Percentiles rank a stretch among this genome's conserved stretches.
phyloP scores from a whole-genome alignment of 495 filamentous ascomycete genomes.

The Xylaria grammica region DNA sequence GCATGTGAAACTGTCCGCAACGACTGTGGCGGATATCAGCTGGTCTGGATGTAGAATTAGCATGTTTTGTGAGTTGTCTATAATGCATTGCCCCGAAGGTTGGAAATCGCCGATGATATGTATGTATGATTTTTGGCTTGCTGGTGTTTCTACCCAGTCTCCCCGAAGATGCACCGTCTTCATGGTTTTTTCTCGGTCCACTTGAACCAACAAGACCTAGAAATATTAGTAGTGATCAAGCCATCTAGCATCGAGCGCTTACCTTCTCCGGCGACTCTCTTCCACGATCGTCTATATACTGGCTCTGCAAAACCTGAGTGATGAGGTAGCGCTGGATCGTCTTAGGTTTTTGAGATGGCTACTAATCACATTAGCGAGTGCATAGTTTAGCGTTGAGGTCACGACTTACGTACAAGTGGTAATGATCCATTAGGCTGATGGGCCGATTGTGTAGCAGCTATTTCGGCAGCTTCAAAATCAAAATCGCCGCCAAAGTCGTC shows the following conservation, averaged over 20 bases:
- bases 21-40: slow-evolving; percentile 88
- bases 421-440: slow-evolving; percentile 27
- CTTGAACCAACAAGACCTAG: slow-evolving; percentile 77
- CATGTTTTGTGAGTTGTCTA: slow-evolving; percentile 79
- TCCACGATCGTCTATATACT: slow-evolving; percentile 67
- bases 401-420: slow-evolving; percentile 57
- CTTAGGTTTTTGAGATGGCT: slow-evolving; percentile 62
- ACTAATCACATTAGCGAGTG: slow-evolving; percentile 51
- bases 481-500: slow-evolving; percentile 72
- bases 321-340: slow-evolving; percentile 84
- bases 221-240: slow-evolving; percentile 24
- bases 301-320: slow-evolving; percentile 68
- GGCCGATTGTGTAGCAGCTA: slow-evolving; percentile 58
- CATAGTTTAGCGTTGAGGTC: slow-evolving; percentile 28
- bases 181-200: slow-evolving; percentile 67
- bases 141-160: slow-evolving; percentile 81
- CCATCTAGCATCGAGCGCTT: slow-evolving; percentile 25
- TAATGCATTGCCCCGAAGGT: slow-evolving; percentile 66
- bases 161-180: slow-evolving; percentile 79
- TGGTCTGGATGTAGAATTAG: slow-evolving; percentile 95
- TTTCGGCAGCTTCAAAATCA: slow-evolving; percentile 69
- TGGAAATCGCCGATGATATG: slow-evolving; percentile 86
- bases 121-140: slow-evolving; percentile 72
- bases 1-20: slow-evolving; percentile 92
- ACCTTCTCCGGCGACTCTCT: slow-evolving; percentile 73